phyloP scores from a whole-genome alignment of 768 basidiomycete species.

The Kwoniella shandongensis region DNA sequence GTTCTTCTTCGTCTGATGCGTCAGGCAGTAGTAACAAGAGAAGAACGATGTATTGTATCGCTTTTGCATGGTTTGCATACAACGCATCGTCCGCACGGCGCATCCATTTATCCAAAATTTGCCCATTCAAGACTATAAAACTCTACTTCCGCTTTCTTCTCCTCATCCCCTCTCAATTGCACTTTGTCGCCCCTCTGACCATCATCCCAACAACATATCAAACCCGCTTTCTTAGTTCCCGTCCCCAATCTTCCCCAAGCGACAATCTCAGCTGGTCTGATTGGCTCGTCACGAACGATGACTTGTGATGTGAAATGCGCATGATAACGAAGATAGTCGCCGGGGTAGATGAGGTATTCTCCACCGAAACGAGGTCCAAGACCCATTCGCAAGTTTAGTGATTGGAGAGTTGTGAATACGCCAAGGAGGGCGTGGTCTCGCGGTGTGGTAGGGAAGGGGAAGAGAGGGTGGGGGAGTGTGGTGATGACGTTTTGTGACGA shows the following conservation, averaged over 20 bases:
- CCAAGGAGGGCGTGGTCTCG: conserved; percentile 28
- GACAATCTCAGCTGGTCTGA: conserved; percentile 89
- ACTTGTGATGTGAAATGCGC: conserved; percentile 92
- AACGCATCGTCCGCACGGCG: too few relatives aligned
- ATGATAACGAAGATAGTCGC: conserved; percentile 92
- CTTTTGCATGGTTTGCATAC: not conserved
- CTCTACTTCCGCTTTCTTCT: conserved; percentile 37
- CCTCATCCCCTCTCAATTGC: conserved; percentile 61
- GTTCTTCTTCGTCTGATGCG: not conserved
- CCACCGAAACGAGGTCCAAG: conserved; percentile 72
- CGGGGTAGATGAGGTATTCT: conserved; percentile 94
- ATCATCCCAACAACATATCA: conserved; percentile 86
- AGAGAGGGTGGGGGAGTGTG: conserved; percentile 27
- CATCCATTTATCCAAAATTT: conserved; percentile 51
- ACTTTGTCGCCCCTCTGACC: conserved; percentile 49
- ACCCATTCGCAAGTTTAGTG: conserved; percentile 31
- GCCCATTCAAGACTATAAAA: conserved; percentile 56
- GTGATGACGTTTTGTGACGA: conserved; percentile 20
- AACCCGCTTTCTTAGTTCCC: conserved; percentile 92
- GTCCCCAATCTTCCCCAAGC: conserved; percentile 94
- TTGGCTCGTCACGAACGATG: conserved; percentile 59
- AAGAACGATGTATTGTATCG: not conserved
- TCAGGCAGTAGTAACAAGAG: not conserved
- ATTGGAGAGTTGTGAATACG: conserved; percentile 27
- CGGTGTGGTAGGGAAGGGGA: conserved; percentile 31